A percentile compares a stretch with the other conserved stretches of the same genome.
Evolutionary conservation across 805 yeast genomes (phyloP).

Genomic region (Zygosaccharomyces siamensis): DNA sequence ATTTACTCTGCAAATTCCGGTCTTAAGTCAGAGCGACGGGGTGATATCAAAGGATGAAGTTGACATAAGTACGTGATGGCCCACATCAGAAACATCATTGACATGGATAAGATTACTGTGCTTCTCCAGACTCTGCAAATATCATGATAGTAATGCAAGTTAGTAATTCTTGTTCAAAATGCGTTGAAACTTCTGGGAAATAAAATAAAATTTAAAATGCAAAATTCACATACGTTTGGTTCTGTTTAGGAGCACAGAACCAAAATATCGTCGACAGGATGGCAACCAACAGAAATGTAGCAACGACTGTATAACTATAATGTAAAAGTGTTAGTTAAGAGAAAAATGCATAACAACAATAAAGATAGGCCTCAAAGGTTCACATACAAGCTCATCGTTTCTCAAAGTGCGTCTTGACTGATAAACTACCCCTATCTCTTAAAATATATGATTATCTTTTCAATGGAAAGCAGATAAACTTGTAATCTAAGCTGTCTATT

Average conservation of each 20-base stretch:
- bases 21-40: conserved; percentile 84
- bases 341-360: neutral
- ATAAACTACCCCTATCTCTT: neutral
- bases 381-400: conserved; percentile 20
- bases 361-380: neutral
- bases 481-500: neutral
- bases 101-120: conserved; percentile 58
- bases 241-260: conserved; percentile 80
- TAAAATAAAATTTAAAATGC: neutral
- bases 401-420: neutral
- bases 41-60: conserved; percentile 85
- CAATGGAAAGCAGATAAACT: neutral
- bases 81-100: conserved; percentile 85
- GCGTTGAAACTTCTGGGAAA: neutral
- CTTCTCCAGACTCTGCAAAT: conserved; percentile 59
- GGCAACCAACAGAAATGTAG: conserved; percentile 55
- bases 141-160: neutral
- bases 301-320: conserved; percentile 62
- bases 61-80: conserved; percentile 85
- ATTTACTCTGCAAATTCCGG: conserved; percentile 51
- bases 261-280: conserved; percentile 65
- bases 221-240: conserved; percentile 50
- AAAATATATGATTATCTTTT: neutral
- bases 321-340: conserved; percentile 7
- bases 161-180: conserved; percentile 1